Conservation (phyloP, 1,139 yeast species). For the Saccharomyces hybrid region DNA sequence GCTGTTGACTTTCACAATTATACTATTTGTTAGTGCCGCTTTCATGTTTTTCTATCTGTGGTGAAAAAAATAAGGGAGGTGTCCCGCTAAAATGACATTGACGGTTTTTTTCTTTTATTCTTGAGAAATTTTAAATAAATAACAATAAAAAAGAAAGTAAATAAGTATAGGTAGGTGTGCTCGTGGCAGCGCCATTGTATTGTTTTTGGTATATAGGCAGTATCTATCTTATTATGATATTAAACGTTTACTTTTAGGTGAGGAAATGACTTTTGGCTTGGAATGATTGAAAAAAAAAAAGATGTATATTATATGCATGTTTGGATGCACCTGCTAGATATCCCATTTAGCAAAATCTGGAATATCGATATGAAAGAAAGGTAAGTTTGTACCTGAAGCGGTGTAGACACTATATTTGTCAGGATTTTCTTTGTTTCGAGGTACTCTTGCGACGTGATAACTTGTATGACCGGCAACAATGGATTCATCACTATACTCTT, state of each 20-base stretch:
- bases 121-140: background rate
- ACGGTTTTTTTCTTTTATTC: background rate
- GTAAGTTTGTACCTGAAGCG: no score
- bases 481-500: no score
- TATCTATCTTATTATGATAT: background rate
- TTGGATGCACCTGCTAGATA: no score
- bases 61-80: slow-evolving; percentile 3
- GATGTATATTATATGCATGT: background rate
- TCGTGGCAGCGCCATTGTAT: background rate
- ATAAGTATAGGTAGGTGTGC: background rate
- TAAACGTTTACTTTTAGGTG: background rate
- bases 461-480: no score
- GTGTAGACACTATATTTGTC: no score
- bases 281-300: background rate
- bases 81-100: background rate
- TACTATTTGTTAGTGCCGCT: slow-evolving; percentile 19
- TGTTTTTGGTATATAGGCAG: background rate
- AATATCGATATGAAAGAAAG: no score
- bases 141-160: background rate
- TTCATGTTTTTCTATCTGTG: slow-evolving; percentile 18
- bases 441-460: no score
- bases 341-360: no score
- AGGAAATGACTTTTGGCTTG: background rate
- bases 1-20: slow-evolving; percentile 18
- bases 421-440: no score